Base-by-base conservation (phyloP, 1,139 yeast genomes). In the Petasospora fabianii region DNA sequence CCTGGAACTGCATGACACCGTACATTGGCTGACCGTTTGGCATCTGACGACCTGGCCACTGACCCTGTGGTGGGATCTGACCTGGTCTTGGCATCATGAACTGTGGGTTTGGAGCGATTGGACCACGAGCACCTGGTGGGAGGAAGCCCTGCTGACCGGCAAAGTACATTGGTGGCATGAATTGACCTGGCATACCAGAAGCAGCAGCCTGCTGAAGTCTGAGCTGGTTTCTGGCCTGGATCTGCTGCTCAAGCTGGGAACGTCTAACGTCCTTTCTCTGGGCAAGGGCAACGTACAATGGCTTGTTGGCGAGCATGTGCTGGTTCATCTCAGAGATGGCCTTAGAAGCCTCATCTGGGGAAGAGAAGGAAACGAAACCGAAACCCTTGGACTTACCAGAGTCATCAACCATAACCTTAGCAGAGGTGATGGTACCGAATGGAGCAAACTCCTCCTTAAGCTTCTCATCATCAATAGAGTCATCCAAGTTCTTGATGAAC, bases 271-370 rank as follows among this genome's bases (percentile, higher is more conserved):
- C 98, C 75, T 88, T 90, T 70, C 97, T 86, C 79, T 92, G 98
- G 59, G 98, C 98, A 64, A 94, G 82, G 51, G 97, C 97, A 69
- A 92, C 99, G 66, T 92, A 92, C 64, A 92, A 77, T 60, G 98
- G 98, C 78, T 94, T 92, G 65, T 94, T 90, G 59, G 80, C 81
- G 59, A 92, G 79, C 85, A 92, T 85, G 67, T 92, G 85, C 73
- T 90, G 97, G 80, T 90, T 88, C 96, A 92, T 90, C 75, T 92
- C 98, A 58, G 94, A 79, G 65, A 90, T 88, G 53, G 99, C 99
- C 75, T 88, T 88, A 59, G 96, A 86, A 55, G 99, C 98, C 77
- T 92, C 98, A 69, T 92, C 98, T 60, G 97, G 97, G 51, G 95
- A 71, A 43, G 96, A 82, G 84, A 84, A 94, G 72, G 98, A 88